Conservation (phyloP, 331 rosid species). For the Pyrus hybrid region DNA sequence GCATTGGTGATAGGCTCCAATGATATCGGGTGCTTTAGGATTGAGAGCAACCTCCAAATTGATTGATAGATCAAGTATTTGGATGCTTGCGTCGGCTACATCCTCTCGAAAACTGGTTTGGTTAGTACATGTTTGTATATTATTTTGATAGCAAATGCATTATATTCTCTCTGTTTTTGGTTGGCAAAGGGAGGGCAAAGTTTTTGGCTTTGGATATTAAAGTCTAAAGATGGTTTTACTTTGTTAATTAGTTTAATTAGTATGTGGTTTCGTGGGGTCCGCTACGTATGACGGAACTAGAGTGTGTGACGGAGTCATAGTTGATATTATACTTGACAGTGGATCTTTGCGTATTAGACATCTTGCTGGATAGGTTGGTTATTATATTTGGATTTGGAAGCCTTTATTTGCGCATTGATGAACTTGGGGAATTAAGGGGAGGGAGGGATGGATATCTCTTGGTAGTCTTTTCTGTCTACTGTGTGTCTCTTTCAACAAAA, state of each 20-base stretch:
- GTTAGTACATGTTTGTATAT: background rate
- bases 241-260: background rate
- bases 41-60: background rate
- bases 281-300: too few species aligned
- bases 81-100: constrained; percentile 12
- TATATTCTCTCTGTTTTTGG: background rate
- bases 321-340: too few species aligned
- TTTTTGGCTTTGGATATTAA: background rate
- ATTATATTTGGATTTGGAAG: background rate
- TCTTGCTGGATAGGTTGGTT: background rate
- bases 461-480: background rate
- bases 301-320: too few species aligned
- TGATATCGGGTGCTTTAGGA: constrained; percentile 17
- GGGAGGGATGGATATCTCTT: background rate
- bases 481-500: background rate
- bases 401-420: background rate
- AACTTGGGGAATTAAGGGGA: background rate
- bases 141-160: background rate
- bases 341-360: background rate
- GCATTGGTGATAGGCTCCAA: constrained; percentile 15
- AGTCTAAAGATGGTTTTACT: background rate
- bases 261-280: background rate
- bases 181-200: background rate
- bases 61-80: background rate
- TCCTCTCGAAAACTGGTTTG: background rate